Conservation (phyloP, 1,139 yeast species). For the Petasospora rhodanensis region DNA sequence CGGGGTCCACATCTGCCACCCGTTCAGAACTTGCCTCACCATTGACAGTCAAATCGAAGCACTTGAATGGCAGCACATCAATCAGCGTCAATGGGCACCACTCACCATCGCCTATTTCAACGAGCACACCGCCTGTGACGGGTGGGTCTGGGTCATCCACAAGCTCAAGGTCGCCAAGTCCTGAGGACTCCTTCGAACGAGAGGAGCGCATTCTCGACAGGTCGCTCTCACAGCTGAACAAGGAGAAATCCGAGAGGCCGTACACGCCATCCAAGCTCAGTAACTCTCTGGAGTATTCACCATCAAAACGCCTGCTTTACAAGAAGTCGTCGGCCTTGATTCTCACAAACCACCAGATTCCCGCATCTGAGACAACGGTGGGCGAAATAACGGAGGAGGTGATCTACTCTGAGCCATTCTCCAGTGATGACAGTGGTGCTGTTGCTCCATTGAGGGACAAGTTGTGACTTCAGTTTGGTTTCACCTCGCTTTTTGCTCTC, state of each 20-base stretch:
- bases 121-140: no score
- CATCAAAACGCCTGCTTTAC: conserved; percentile 17
- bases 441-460: conserved; percentile 6
- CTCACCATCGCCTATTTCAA: neutral
- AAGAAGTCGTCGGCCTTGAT: conserved; percentile 20
- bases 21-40: conserved; percentile 4
- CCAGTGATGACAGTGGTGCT: conserved; percentile 11
- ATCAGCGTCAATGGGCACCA: neutral
- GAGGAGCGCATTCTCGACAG: conserved; percentile 17
- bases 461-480: no score
- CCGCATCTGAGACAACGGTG: conserved; percentile 14
- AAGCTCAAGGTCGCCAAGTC: conserved; percentile 9
- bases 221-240: conserved; percentile 9
- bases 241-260: conserved; percentile 2
- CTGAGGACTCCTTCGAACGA: conserved; percentile 22
- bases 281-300: conserved; percentile 10
- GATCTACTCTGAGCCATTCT: conserved; percentile 20
- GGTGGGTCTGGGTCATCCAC: conserved; percentile 1
- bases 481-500: no score
- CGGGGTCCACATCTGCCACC: neutral
- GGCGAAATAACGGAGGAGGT: conserved; percentile 23
- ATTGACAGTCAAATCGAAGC: neutral
- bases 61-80: neutral
- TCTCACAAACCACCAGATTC: conserved; percentile 10
- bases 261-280: conserved; percentile 8